phyloP scores from a whole-genome alignment of 176 grass and related monocot species.

The Sorghum bicolor region Sorghum_bicolor_NCBIv3 NC_012878.2:5560001-5560500 shows the following conservation, averaged over 20 bases:
- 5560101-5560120: no score
- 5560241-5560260: not conserved
- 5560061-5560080: no score
- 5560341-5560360: not conserved
- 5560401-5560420: not conserved
- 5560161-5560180: no score
- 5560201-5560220: not conserved
- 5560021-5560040: no score
- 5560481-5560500: not conserved
- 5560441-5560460: not conserved
- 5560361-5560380: not conserved
- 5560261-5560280: not conserved
- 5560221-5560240: not conserved
- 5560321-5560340: not conserved
- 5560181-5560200: not conserved
- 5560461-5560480: not conserved
- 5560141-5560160: no score
- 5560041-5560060: no score
- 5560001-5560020: no score
- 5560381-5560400: not conserved
- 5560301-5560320: constrained; percentile 3
- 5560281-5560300: not conserved
- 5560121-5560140: no score
- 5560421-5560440: not conserved
- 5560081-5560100: no score